These are phyloP conservation scores for Chlorella sp. DNA, from an alignment of 139 green algal genomes.

Conservation along the genomic window DNA sequence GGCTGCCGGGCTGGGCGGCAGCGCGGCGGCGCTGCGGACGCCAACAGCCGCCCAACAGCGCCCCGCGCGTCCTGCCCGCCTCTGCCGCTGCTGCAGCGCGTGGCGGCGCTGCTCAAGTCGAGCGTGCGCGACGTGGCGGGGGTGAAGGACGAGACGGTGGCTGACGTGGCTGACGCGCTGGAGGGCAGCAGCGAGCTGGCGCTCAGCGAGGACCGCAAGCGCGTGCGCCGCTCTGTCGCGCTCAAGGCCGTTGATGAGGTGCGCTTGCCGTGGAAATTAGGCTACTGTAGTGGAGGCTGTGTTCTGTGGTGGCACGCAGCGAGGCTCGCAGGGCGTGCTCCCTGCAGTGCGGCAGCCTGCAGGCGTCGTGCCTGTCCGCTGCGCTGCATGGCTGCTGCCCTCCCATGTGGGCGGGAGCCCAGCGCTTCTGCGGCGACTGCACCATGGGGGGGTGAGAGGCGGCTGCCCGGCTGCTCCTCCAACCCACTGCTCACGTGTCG, in stretches of 20 bases:
- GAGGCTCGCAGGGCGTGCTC: not conserved
- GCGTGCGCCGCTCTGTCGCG: conserved; percentile 44
- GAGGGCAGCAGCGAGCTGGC: conserved; percentile 17
- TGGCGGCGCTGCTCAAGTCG: conserved; percentile 70
- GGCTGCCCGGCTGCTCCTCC: not conserved
- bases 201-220: conserved; percentile 54
- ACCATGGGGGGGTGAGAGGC: no score
- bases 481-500: not conserved
- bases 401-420: no score
- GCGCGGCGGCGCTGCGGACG: no score
- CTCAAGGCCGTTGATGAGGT: conserved; percentile 4
- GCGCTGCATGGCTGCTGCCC: not conserved
- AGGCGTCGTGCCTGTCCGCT: no score
- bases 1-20: no score
- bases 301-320: not conserved
- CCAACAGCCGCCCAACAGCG: no score
- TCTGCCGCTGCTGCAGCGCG: conserved; percentile 47
- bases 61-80: no score
- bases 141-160: conserved; percentile 22
- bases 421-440: no score
- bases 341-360: not conserved
- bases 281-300: no score
- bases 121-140: not conserved
- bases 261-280: no score
- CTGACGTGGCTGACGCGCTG: conserved; percentile 43